These are phyloP conservation scores for Pythium pyrilobum DNA, from an alignment of 352 stramenopile species.

Conservation along the genomic window DNA sequence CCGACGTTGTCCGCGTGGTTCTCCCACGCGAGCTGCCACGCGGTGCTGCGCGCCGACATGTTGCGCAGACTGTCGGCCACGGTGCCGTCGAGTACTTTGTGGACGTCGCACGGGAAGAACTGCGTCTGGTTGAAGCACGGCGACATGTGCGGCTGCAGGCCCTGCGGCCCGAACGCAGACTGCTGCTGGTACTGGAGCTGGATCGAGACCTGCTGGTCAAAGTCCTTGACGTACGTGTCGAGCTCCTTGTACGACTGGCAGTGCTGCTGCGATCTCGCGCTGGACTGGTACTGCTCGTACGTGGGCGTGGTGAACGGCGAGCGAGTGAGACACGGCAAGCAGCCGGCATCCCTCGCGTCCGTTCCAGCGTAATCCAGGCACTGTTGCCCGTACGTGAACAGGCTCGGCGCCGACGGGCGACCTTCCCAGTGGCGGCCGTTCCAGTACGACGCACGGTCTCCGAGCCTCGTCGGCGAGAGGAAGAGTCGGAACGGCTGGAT, in stretches of 20 bases:
- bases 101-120: conserved; percentile 75
- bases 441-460: conserved; percentile 70
- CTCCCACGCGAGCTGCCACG: conserved; percentile 60
- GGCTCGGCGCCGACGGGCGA: conserved; percentile 42
- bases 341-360: conserved; percentile 30
- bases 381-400: conserved; percentile 71
- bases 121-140: conserved; percentile 80
- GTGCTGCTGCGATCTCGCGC: conserved; percentile 23
- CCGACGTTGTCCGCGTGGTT: conserved; percentile 45
- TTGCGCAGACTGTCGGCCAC: conserved; percentile 44
- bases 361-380: conserved; percentile 49
- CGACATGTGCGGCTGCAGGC: conserved; percentile 70
- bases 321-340: conserved; percentile 49
- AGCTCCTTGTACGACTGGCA: conserved; percentile 64
- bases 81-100: conserved; percentile 63
- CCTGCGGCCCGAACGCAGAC: conserved; percentile 44
- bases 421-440: conserved; percentile 79
- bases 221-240: conserved; percentile 76
- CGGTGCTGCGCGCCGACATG: conserved; percentile 23
- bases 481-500: conserved; percentile 43
- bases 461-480: conserved; percentile 34
- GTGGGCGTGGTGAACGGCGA: conserved; percentile 48
- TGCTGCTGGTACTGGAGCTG: conserved; percentile 76
- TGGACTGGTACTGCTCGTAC: conserved; percentile 39
- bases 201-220: conserved; percentile 77